Base-by-base conservation (phyloP, 2,329 filamentous ascomycete species). In the Byssothecium circinans region DNA sequence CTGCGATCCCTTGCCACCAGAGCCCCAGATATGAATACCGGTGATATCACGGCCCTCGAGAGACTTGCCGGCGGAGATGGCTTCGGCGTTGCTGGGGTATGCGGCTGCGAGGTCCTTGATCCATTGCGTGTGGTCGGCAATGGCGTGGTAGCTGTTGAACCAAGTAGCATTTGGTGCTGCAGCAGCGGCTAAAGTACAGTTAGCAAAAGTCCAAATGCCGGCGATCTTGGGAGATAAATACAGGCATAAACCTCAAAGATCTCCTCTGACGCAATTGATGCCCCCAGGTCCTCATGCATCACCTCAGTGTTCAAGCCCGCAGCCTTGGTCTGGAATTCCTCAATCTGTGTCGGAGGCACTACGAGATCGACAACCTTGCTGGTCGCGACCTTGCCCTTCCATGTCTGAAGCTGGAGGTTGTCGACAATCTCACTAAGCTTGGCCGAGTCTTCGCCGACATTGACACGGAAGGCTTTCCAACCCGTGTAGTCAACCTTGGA, bases 21-120 rank as follows among this genome's bases (percentile, higher is more conserved):
- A 65, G 15, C 69, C 69, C 65, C 65, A 72, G 45, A 72, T 71
- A 34, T 72, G 68, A 41, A 72, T 71, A 7, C 69, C 69, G 19
- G 58, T 62, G 44, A 72, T 66, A 42, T 69, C 65, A 18, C 68
- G 69, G n/a, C 68, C 68, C 23, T 71, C 57, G 10, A 62, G 43
- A 1, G 69, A 70, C 33, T 67, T 67, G 41, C 69, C 69, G 12
- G 67, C 67, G 3, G 57, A 57, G 19, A 72, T 54, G 17, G 69
- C 58, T 50, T 72, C 65, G 2, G 67, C 39, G 33, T 71, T 70
- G n/a, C 43, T 53, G 25, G 69, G 68, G 39, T 68, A 68, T 2
- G 65, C 64, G 34, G 64, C 62, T 6, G 60, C 62, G 15, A 72
- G 65, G 37, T 71, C 68, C 7, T 55, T 58, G 25, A 71, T 49